Percentiles rank a stretch among this genome's conserved stretches.
Evolutionary conservation across 345 rosid genomes (phyloP).

Genomic region (Pistacia atlantica): DNA sequence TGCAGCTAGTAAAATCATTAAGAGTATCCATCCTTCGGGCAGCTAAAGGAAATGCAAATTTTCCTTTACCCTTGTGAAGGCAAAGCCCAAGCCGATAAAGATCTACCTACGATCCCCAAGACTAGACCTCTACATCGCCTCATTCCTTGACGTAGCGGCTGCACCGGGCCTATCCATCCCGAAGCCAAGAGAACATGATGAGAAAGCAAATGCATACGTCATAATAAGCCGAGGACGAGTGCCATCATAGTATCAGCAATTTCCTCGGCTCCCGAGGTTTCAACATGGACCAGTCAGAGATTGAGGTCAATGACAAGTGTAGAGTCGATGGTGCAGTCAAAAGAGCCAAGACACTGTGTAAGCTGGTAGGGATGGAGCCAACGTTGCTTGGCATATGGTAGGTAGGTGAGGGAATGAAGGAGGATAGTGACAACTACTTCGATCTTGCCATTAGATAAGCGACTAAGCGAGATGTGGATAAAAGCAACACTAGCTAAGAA

Average conservation of each 20-base stretch:
- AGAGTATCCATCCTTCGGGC: constrained; percentile 98
- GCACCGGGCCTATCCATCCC: constrained; percentile 93
- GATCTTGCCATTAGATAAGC: constrained; percentile 83
- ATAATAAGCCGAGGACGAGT: constrained; percentile 85
- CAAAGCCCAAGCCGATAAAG: constrained; percentile 77
- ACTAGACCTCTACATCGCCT: constrained; percentile 95
- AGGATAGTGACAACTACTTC: constrained; percentile 89
- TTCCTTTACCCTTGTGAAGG: constrained; percentile 85
- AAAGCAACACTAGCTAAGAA: constrained; percentile 75
- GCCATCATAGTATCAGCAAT: constrained; percentile 98
- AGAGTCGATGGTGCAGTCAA: constrained; percentile 91
- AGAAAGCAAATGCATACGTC: constrained; percentile 87
- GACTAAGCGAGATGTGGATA: constrained; percentile 90
- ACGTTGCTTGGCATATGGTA: constrained; percentile 99
- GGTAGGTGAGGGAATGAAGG: constrained; percentile 90
- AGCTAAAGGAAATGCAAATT: constrained; percentile 75
- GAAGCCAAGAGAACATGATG: constrained; percentile 86
- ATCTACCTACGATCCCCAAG: constrained; percentile 91
- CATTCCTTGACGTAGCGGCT: constrained; percentile 95
- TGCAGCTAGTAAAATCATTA: constrained; percentile 88
- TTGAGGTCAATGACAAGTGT: constrained; percentile 90
- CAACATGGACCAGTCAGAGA: constrained; percentile 88
- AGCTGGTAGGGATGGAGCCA: constrained; percentile 96
- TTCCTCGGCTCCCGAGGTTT: constrained; percentile 92
- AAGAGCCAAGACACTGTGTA: constrained; percentile 88